phyloP scores from a whole-genome alignment of 208 protist species.

The Balamuthia mandrillaris region DNA sequence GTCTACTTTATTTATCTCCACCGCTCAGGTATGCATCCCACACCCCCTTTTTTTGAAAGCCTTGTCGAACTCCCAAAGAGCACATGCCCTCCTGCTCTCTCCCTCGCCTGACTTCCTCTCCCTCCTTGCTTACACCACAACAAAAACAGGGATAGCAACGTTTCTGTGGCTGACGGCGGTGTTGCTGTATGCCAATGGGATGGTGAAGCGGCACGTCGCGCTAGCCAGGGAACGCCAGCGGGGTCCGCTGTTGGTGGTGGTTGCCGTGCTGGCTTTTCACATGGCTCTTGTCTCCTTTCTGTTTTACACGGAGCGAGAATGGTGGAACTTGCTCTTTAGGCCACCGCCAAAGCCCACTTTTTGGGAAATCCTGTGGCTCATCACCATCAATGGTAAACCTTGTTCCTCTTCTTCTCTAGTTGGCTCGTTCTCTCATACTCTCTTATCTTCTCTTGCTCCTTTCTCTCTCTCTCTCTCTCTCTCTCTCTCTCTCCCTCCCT shows the following conservation, averaged over 20 bases:
- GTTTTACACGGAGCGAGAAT: constrained; percentile 7
- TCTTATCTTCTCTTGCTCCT: too few species aligned
- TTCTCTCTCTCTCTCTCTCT: too few species aligned
- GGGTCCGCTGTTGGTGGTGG: neutral
- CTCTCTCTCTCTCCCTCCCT: too few species aligned
- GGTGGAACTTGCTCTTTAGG: constrained; percentile 11
- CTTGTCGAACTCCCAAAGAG: neutral
- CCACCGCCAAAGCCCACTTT: constrained; percentile 13
- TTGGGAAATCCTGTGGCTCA: constrained; percentile 38
- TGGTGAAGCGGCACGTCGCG: constrained; percentile 5
- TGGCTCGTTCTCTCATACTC: neutral
- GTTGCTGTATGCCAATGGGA: neutral
- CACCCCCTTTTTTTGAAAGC: neutral
- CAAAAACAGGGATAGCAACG: constrained; percentile 9
- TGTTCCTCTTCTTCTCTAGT: neutral
- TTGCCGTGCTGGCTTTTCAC: constrained; percentile 24
- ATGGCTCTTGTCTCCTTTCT: constrained; percentile 35
- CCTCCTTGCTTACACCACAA: too few species aligned
- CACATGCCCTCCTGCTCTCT: too few species aligned
- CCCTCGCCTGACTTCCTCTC: too few species aligned
- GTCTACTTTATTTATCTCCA: constrained; percentile 48
- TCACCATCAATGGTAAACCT: constrained; percentile 34
- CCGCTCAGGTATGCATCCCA: neutral
- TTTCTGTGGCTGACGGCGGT: neutral
- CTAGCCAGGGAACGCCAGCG: neutral